Evolutionary conservation across 805 yeast genomes (phyloP).

Genomic region (Pichia phayaonensis): DNA sequence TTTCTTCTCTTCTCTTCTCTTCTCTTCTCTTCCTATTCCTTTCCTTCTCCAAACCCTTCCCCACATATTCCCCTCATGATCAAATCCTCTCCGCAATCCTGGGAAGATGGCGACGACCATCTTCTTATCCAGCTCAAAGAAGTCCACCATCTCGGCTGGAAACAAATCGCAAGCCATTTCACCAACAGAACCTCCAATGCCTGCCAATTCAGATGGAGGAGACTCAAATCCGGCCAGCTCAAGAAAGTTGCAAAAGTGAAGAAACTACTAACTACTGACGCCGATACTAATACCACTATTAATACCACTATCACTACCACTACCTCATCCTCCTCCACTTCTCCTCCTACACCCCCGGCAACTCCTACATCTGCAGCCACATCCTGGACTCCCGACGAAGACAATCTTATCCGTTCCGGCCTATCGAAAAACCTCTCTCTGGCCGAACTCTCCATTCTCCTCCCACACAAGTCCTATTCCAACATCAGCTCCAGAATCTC

Average conservation of each 20-base stretch:
- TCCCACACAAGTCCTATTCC: slow-evolving; percentile 67
- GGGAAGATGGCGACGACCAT: slow-evolving; percentile 76
- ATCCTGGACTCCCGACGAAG: slow-evolving; percentile 61
- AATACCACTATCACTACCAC: background rate
- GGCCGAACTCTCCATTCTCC: slow-evolving; percentile 64
- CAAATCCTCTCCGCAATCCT: slow-evolving; percentile 31
- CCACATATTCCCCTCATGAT: background rate
- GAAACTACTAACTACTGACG: background rate
- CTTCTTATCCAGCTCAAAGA: slow-evolving; percentile 70
- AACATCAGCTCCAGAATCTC: slow-evolving; percentile 63
- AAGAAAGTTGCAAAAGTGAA: slow-evolving; percentile 1
- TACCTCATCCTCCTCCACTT: background rate
- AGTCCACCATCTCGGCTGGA: slow-evolving; percentile 81
- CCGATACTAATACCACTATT: too few relatives aligned
- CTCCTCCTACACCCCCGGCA: background rate
- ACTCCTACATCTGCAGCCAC: background rate
- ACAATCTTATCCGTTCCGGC: slow-evolving; percentile 51
- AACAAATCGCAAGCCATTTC: slow-evolving; percentile 75
- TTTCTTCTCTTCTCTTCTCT: background rate
- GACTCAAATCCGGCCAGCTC: slow-evolving; percentile 32
- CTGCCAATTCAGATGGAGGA: slow-evolving; percentile 84
- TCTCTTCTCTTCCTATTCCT: background rate
- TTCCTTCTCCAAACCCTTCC: background rate
- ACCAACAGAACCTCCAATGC: slow-evolving; percentile 81
- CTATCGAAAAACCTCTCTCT: slow-evolving; percentile 52